Evolutionary conservation across 148 eudicot genomes (phyloP), one percentile per base, ranked within the genome.

Genomic region (Chenopodium quinoa): DNA sequence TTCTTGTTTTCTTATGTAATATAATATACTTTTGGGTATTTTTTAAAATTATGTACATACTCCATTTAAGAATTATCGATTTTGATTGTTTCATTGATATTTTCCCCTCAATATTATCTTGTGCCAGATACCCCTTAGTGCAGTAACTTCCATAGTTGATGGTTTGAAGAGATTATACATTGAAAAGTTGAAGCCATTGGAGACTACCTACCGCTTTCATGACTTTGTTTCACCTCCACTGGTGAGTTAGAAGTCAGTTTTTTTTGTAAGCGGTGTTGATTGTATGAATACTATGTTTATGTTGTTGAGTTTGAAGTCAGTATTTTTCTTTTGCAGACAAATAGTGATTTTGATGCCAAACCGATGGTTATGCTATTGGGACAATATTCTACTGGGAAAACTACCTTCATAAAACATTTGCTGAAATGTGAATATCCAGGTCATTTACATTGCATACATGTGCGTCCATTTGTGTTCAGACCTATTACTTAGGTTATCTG

Each of bases 291-390:
- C 25, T 60, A 19, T 44, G 23, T 58, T 34, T 25, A 27, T 69
- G 12, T 23, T 29, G 6, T 5, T 40, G 44, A 4, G 1, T 4
- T 40, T 40, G 6, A 40, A 40, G 44, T 40, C 6, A 6, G 44
- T 40, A 40, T 40, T 22, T 12, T 23, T 27, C 12, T 80, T 58
- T 68, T 84, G 79, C 88, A 96, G 99, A 88, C 95, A 75, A 87
- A 71, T 48, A 94, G 93, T 69, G 98, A 95, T 81, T 95, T 95
- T 88, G 96, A 92, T 85, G 97, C 98, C 50, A 95, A 92, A 81
- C 99, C 99, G 1, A 94, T 96, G 99, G 99, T 96, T 75, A 96
- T 96, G 99, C 93, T 96, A 63, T 87, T 96, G 92, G 99, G 99
- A 70, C 99, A 96, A 75, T 96, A 96, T 84, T 96, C 99, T 74